A percentile compares a stretch with the other conserved stretches of the same genome.
phyloP scores from a whole-genome alignment of 345 rosid genomes.

The Moricandia arvensis region DNA sequence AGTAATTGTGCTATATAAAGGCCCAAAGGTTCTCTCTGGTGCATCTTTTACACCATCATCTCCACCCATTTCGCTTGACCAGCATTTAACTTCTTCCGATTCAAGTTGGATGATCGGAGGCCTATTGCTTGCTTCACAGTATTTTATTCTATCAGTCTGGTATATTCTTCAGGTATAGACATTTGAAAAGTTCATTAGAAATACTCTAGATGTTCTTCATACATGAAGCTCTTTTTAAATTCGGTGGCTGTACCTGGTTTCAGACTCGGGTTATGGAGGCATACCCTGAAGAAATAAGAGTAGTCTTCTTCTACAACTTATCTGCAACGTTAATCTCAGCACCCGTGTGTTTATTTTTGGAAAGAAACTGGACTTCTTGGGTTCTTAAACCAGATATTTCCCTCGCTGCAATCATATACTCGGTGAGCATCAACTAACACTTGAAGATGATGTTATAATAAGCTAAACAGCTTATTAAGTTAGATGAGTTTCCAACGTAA shows the following conservation, averaged over 20 bases:
- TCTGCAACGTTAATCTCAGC: constrained; percentile 5
- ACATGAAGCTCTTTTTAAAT: not conserved
- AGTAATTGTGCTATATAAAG: not conserved
- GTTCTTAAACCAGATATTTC: not conserved
- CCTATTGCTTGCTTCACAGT: not conserved
- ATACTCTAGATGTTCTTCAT: not conserved
- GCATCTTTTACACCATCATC: not conserved
- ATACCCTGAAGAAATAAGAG: constrained; percentile 5
- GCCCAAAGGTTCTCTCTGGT: not conserved
- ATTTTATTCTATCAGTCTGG: constrained; percentile 3
- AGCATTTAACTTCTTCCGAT: not conserved
- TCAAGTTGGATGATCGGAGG: constrained; percentile 13
- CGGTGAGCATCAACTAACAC: not conserved
- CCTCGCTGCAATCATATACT: not conserved
- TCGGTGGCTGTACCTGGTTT: not conserved
- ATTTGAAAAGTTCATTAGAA: too few relatives aligned
- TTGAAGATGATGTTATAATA: not conserved
- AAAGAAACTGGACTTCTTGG: not conserved
- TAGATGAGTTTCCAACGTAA: too few relatives aligned
- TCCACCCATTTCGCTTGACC: not conserved
- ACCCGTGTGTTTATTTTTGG: not conserved
- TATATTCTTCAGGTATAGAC: constrained; percentile 11
- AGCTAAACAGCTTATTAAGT: not conserved
- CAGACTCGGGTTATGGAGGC: constrained; percentile 8
- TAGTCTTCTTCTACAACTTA: constrained; percentile 6